phyloP scores from a whole-genome alignment of 345 rosid species.

The Syzygium aqueum region DNA sequence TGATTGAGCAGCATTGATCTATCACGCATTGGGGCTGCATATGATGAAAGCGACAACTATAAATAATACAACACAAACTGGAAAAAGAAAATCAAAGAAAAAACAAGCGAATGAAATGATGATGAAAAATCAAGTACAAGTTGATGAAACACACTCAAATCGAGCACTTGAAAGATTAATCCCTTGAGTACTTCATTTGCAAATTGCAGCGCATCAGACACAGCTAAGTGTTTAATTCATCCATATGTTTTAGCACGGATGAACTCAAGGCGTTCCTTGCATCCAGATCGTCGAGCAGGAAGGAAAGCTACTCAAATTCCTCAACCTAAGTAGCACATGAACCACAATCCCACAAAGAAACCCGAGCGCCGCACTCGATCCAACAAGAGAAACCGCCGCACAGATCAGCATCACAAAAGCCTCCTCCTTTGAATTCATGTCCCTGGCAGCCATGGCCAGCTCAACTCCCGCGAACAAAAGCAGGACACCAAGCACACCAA shows the following conservation, averaged over 20 bases:
- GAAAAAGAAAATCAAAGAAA: not conserved
- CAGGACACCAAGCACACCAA: conserved; percentile 63
- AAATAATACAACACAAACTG: not conserved
- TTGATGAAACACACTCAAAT: not conserved
- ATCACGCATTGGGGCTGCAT: not conserved
- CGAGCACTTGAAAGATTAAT: not conserved
- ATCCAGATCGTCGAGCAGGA: not conserved
- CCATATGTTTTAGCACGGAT: not conserved
- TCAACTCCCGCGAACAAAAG: conserved; percentile 73
- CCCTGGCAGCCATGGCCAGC: conserved; percentile 70
- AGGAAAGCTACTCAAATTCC: conserved; percentile 9
- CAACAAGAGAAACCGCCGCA: conserved; percentile 53
- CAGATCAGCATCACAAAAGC: conserved; percentile 65
- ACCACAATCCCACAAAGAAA: conserved; percentile 56
- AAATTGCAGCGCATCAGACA: not conserved
- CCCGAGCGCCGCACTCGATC: conserved; percentile 78
- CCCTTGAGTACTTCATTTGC: not conserved
- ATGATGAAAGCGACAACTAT: not conserved
- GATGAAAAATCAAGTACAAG: not conserved
- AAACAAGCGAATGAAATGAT: not conserved
- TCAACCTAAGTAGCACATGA: conserved; percentile 42
- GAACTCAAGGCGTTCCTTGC: conserved; percentile 2
- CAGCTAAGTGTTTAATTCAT: not conserved
- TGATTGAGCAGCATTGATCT: not conserved
- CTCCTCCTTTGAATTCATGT: conserved; percentile 72